Conservation (phyloP, 2,329 filamentous ascomycete species). For the Uncinocarpus reesii region DNA sequence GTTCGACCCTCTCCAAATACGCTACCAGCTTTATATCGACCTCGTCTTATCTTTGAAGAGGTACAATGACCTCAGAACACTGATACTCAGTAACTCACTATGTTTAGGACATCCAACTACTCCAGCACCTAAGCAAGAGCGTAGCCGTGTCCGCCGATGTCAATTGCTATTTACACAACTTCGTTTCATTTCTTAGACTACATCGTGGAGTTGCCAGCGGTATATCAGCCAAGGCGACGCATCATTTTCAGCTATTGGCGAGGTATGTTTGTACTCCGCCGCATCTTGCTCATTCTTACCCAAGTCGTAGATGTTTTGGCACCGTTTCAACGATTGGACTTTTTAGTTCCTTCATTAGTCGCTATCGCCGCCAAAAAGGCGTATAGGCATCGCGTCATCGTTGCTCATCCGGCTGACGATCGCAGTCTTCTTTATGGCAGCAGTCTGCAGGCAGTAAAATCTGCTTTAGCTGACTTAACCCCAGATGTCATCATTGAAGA, state of each 20-base stretch:
- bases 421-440: slow-evolving; percentile 92
- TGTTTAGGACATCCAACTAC: slow-evolving; percentile 42
- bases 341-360: slow-evolving; percentile 73
- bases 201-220: slow-evolving; percentile 75
- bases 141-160: slow-evolving; percentile 66
- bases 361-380: slow-evolving; percentile 74
- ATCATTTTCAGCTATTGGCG: slow-evolving; percentile 60
- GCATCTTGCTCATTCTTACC: slow-evolving; percentile 21
- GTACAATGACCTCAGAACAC: background rate
- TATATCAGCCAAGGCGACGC: slow-evolving; percentile 66
- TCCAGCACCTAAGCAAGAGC: slow-evolving; percentile 49
- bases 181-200: slow-evolving; percentile 74
- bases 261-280: slow-evolving; percentile 35
- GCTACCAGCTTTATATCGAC: background rate
- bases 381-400: slow-evolving; percentile 70
- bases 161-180: slow-evolving; percentile 73
- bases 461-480: slow-evolving; percentile 51
- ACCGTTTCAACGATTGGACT: slow-evolving; percentile 68
- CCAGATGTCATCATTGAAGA: slow-evolving; percentile 49
- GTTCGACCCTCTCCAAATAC: slow-evolving; percentile 22
- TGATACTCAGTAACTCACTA: background rate
- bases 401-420: slow-evolving; percentile 61
- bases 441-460: slow-evolving; percentile 56
- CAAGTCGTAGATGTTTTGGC: slow-evolving; percentile 54
- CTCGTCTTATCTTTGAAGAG: slow-evolving; percentile 8